phyloP scores from a whole-genome alignment of 2,329 filamentous ascomycete species.

The Neonectria punicea region DNA sequence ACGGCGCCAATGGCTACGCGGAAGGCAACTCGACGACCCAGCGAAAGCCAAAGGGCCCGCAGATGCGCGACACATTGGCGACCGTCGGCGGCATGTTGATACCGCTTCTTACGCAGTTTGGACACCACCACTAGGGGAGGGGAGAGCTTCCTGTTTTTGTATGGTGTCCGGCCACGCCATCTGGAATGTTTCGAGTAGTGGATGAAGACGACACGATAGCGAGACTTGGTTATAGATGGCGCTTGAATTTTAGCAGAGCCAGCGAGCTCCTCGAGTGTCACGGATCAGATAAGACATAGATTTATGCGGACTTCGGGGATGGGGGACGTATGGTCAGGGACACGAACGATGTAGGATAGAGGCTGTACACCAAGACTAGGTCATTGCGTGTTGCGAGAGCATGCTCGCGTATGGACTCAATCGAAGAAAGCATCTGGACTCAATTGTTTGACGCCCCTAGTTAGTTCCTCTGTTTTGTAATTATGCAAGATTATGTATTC shows the following conservation, averaged over 20 bases:
- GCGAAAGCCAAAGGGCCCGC: slow-evolving; percentile 64
- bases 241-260: slow-evolving; percentile 33
- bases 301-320: slow-evolving; percentile 16
- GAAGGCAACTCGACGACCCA: slow-evolving; percentile 58
- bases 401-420: slow-evolving; percentile 2
- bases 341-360: slow-evolving; percentile 27
- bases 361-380: slow-evolving; percentile 7
- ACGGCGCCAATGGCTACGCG: slow-evolving; percentile 64
- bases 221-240: slow-evolving; percentile 27
- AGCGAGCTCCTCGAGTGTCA: slow-evolving; percentile 36
- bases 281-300: slow-evolving; percentile 32
- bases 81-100: slow-evolving; percentile 82
- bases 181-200: slow-evolving; percentile 15
- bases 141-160: slow-evolving; percentile 9
- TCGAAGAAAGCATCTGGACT: not conserved
- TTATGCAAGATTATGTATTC: not conserved
- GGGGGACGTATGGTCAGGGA: slow-evolving; percentile 15
- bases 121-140: slow-evolving; percentile 71
- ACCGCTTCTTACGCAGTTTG: slow-evolving; percentile 80
- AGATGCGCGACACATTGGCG: slow-evolving; percentile 75
- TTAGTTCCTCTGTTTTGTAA: not conserved
- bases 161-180: slow-evolving; percentile 23
- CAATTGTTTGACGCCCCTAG: not conserved
- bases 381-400: not conserved
- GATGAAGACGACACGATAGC: slow-evolving; percentile 22